phyloP scores from a whole-genome alignment of 1,139 yeast species.

The Hyphopichia khmerensis region DNA sequence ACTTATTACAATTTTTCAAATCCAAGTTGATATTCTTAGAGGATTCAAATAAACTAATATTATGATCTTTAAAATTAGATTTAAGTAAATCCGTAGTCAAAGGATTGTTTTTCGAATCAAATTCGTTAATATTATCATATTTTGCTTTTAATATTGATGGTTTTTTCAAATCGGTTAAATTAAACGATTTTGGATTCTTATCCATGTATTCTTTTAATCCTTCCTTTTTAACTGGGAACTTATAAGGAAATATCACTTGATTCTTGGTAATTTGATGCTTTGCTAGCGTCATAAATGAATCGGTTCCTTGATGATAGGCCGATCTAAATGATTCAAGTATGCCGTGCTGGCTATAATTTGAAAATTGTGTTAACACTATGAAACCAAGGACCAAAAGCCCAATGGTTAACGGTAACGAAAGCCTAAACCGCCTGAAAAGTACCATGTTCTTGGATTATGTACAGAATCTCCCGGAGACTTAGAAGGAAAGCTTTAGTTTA shows the following conservation, averaged over 20 bases:
- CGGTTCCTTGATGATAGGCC: constrained; percentile 11
- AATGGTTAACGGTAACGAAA: neutral
- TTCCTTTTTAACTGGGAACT: constrained; percentile 13
- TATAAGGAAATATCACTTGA: constrained; percentile 19
- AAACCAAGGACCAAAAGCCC: constrained; percentile 2
- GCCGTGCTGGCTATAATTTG: constrained; percentile 5
- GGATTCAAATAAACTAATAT: constrained; percentile 18
- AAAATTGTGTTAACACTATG: constrained; percentile 5
- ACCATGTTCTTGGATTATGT: neutral
- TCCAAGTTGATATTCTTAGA: constrained; percentile 14
- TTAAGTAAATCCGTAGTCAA: constrained; percentile 1
- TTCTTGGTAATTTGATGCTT: constrained; percentile 13
- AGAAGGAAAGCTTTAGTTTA: too few relatives aligned
- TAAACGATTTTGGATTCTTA: constrained; percentile 8
- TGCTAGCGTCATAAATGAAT: constrained; percentile 8
- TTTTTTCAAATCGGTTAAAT: constrained; percentile 9
- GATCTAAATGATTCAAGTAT: constrained; percentile 9
- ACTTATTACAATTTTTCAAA: constrained; percentile 14
- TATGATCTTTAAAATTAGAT: constrained; percentile 14
- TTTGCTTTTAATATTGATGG: constrained; percentile 12
- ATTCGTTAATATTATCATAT: neutral
- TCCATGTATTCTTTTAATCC: constrained; percentile 13
- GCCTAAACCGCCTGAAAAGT: neutral
- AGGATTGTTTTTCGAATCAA: neutral
- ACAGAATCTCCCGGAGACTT: too few relatives aligned